Evolutionary conservation across 768 basidiomycete genomes (phyloP).

Genomic region (Austroboletus eburneus): DNA sequence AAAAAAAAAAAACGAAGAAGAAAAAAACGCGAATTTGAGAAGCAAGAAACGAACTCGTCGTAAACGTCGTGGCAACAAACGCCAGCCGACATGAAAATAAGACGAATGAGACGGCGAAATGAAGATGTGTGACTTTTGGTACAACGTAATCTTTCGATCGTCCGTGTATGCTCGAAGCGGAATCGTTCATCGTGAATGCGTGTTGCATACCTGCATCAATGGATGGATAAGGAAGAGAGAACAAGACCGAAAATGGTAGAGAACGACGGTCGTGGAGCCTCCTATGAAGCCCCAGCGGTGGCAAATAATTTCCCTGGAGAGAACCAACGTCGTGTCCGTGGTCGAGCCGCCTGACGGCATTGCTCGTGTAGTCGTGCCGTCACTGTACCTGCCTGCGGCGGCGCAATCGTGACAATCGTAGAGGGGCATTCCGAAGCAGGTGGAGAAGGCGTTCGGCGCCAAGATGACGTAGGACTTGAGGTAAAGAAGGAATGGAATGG

Average conservation of each 20-base stretch:
- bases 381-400: slow-evolving; percentile 12
- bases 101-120: slow-evolving; percentile 6
- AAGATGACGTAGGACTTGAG: slow-evolving; percentile 29
- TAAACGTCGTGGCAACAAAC: slow-evolving; percentile 23
- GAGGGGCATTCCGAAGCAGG: slow-evolving; percentile 30
- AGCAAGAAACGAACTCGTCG: slow-evolving; percentile 11
- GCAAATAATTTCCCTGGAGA: slow-evolving; percentile 49
- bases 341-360: slow-evolving; percentile 32
- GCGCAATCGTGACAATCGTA: slow-evolving; percentile 29
- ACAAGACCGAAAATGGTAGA: slow-evolving; percentile 3
- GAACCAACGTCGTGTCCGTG: slow-evolving; percentile 51
- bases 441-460: slow-evolving; percentile 40
- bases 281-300: slow-evolving; percentile 37
- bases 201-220: background rate
- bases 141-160: slow-evolving; percentile 21
- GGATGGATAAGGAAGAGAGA: background rate
- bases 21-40: slow-evolving; percentile 4
- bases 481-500: slow-evolving; percentile 39
- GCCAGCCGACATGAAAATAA: slow-evolving; percentile 13
- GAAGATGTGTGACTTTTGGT: slow-evolving; percentile 14
- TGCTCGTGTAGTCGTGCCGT: slow-evolving; percentile 28
- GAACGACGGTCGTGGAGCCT: slow-evolving; percentile 2
- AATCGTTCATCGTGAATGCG: background rate
- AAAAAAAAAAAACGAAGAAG: background rate
- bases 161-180: slow-evolving; percentile 14